phyloP scores from a whole-genome alignment of 805 yeast genomes.

The Lachancea mirantina region DNA sequence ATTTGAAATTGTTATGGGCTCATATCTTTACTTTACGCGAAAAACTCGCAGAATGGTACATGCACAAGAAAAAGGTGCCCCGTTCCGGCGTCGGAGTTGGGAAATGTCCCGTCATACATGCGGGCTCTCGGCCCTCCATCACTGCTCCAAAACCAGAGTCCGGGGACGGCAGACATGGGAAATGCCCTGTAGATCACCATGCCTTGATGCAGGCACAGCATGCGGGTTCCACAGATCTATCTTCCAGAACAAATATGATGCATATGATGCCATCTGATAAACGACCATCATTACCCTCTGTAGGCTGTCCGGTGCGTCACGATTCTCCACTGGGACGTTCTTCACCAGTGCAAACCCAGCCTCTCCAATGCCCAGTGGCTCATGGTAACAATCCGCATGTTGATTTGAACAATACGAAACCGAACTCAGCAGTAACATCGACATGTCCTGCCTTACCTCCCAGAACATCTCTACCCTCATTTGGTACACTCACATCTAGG shows the following conservation, averaged over 20 bases:
- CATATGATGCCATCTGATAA: background rate
- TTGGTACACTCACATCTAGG: conserved; percentile 20
- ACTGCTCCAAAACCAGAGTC: no score
- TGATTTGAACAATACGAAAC: no score
- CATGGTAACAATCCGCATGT: no score
- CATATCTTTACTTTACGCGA: conserved; percentile 40
- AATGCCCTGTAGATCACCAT: conserved; percentile 17
- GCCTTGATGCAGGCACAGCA: conserved; percentile 13
- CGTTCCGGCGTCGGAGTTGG: conserved; percentile 6
- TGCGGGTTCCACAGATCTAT: background rate
- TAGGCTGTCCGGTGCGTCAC: conserved; percentile 2
- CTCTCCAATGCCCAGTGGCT: conserved; percentile 4
- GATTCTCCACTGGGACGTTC: no score
- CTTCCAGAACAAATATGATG: background rate
- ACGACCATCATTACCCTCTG: background rate
- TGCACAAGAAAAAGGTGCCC: conserved; percentile 17
- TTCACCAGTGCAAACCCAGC: no score
- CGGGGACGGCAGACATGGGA: no score
- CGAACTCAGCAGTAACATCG: no score
- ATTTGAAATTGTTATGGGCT: conserved; percentile 47
- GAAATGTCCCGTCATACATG: conserved; percentile 24
- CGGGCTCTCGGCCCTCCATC: no score
- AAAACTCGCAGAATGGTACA: conserved; percentile 30
- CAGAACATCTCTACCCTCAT: conserved; percentile 22
- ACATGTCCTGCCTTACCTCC: no score